A percentile compares a stretch with the other conserved stretches of the same genome.
Evolutionary conservation across 768 basidiomycete genomes (phyloP).

Genomic region (Lactarius deliciosus): DNA sequence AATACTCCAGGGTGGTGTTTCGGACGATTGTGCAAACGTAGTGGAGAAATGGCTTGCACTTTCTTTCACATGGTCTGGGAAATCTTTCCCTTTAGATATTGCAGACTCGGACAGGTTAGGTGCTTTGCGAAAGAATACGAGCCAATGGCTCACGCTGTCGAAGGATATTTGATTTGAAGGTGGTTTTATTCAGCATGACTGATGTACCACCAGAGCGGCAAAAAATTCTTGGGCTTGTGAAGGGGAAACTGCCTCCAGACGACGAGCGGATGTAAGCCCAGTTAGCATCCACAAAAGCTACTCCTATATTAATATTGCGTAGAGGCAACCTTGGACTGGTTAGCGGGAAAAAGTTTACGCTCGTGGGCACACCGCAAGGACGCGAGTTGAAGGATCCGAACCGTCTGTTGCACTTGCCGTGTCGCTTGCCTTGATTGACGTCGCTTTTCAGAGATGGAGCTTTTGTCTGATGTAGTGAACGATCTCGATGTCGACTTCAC

Average conservation of each 20-base stretch:
- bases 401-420: slow-evolving; percentile 37
- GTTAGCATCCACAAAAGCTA: slow-evolving; percentile 6
- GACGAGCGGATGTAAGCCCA: slow-evolving; percentile 56
- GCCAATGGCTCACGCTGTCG: not conserved
- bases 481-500: slow-evolving; percentile 83
- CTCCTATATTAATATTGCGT: slow-evolving; percentile 6
- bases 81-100: slow-evolving; percentile 60
- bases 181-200: slow-evolving; percentile 62
- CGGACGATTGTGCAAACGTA: slow-evolving; percentile 1
- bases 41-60: slow-evolving; percentile 56
- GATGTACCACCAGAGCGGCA: slow-evolving; percentile 81
- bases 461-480: slow-evolving; percentile 69
- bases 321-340: slow-evolving; percentile 61
- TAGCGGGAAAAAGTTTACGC: slow-evolving; percentile 72
- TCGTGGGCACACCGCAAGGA: slow-evolving; percentile 84
- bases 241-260: slow-evolving; percentile 79
- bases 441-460: slow-evolving; percentile 51
- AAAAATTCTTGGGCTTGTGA: slow-evolving; percentile 84
- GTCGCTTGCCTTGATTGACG: not conserved
- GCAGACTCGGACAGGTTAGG: slow-evolving; percentile 75
- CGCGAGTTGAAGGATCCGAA: slow-evolving; percentile 82
- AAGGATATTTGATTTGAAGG: slow-evolving; percentile 82
- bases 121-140: not conserved
- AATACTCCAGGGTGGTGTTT: not conserved
- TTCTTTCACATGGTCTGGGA: slow-evolving; percentile 72